phyloP scores from a whole-genome alignment of 805 yeast genomes.

The Saccharomycopsis fodiens region DNA sequence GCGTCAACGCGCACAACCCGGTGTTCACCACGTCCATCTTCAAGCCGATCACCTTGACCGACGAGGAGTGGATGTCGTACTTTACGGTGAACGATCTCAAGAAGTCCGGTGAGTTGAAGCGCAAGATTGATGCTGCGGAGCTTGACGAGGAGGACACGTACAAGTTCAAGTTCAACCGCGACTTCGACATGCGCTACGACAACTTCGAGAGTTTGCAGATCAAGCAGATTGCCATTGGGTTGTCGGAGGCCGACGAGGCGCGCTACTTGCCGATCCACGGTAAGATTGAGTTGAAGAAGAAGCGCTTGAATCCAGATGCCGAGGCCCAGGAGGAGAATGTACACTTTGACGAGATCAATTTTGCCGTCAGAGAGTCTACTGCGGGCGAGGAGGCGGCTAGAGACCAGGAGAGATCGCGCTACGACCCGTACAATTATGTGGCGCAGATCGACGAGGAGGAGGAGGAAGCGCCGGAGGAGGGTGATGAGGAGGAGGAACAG shows the following conservation, averaged over 20 bases:
- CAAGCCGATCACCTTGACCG: slow-evolving; percentile 60
- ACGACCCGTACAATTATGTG: slow-evolving; percentile 73
- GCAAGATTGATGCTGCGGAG: slow-evolving; percentile 36
- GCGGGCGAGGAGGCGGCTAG: slow-evolving; percentile 59
- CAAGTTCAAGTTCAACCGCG: slow-evolving; percentile 60
- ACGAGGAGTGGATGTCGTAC: slow-evolving; percentile 72
- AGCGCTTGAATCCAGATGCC: slow-evolving; percentile 57
- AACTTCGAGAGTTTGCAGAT: slow-evolving; percentile 25
- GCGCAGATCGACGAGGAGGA: slow-evolving; percentile 46
- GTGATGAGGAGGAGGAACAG: slow-evolving; percentile 26
- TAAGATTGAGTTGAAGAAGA: slow-evolving; percentile 73
- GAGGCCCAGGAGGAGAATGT: slow-evolving; percentile 43
- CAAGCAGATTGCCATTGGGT: slow-evolving; percentile 29
- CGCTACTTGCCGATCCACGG: slow-evolving; percentile 73
- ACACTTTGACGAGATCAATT: slow-evolving; percentile 54
- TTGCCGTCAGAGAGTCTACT: slow-evolving; percentile 64
- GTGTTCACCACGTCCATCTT: slow-evolving; percentile 54
- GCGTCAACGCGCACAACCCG: slow-evolving; percentile 28
- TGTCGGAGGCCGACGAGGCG: slow-evolving; percentile 63
- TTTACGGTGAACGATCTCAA: slow-evolving; percentile 42
- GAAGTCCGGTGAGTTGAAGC: slow-evolving; percentile 32
- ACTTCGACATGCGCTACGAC: slow-evolving; percentile 64
- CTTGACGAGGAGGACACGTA: slow-evolving; percentile 35
- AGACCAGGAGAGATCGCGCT: slow-evolving; percentile 60
- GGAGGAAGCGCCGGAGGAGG: slow-evolving; percentile 28